These are phyloP conservation scores for Russula brevipes DNA, from an alignment of 768 basidiomycete genomes.

Conservation along the genomic window DNA sequence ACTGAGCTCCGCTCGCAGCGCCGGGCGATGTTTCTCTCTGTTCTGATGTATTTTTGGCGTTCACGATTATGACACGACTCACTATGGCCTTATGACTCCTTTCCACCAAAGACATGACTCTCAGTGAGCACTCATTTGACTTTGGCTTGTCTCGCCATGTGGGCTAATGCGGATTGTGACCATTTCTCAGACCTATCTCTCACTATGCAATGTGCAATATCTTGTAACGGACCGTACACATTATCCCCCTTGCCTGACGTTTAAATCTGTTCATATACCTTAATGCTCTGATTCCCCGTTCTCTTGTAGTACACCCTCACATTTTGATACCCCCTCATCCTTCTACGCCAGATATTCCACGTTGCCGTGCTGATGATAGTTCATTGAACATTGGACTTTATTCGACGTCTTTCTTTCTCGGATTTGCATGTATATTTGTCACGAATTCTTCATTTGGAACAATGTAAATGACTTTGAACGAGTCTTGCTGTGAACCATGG, in stretches of 20 bases:
- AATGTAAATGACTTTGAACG: background rate
- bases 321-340: conserved; percentile 15
- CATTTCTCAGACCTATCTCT: background rate
- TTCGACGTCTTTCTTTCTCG: conserved; percentile 9
- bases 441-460: conserved; percentile 7
- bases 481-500: background rate
- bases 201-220: conserved; percentile 17
- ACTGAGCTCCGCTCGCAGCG: conserved; percentile 4
- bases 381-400: background rate
- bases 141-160: background rate
- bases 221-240: conserved; percentile 18
- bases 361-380: conserved; percentile 19
- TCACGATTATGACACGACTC: conserved; percentile 20
- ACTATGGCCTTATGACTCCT: conserved; percentile 22
- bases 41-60: conserved; percentile 21
- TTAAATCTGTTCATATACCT: conserved; percentile 16
- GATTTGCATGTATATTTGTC: conserved; percentile 16
- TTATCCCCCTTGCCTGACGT: background rate
- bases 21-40: conserved; percentile 11
- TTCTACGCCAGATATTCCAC: conserved; percentile 6
- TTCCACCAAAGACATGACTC: conserved; percentile 1
- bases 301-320: conserved; percentile 18
- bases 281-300: conserved; percentile 1
- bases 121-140: background rate
- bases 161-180: background rate